Evolutionary conservation across 2,329 filamentous ascomycete genomes (phyloP).

Genomic region (Calonectria pteridis): DNA sequence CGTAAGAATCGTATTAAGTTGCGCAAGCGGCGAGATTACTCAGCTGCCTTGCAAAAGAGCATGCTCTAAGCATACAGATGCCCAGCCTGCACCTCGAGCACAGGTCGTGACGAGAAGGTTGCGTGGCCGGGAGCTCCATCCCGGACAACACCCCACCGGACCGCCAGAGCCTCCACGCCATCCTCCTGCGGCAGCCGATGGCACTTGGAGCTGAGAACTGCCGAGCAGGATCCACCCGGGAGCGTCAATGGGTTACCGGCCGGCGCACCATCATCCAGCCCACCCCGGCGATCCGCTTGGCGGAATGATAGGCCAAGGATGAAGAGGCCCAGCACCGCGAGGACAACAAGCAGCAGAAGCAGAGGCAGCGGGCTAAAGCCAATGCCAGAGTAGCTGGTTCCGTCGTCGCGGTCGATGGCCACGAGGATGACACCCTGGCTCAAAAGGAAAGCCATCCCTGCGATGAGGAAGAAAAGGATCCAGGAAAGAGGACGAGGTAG

Average conservation of each 20-base stretch:
- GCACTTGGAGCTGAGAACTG: slow-evolving; percentile 64
- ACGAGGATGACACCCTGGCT: slow-evolving; percentile 58
- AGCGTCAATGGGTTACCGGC: slow-evolving; percentile 63
- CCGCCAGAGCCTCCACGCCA: slow-evolving; percentile 51
- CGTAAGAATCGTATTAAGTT: not conserved
- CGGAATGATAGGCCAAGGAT: slow-evolving; percentile 56
- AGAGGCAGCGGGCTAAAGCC: slow-evolving; percentile 59
- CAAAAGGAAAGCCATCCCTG: slow-evolving; percentile 59
- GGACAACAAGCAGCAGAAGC: slow-evolving; percentile 55
- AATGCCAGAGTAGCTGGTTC: slow-evolving; percentile 46
- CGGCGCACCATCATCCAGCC: slow-evolving; percentile 49
- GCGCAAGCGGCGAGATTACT: not conserved
- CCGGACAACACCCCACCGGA: slow-evolving; percentile 62
- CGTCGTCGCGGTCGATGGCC: slow-evolving; percentile 44
- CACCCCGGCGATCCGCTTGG: slow-evolving; percentile 52
- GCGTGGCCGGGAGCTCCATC: slow-evolving; percentile 58
- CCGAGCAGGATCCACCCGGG: slow-evolving; percentile 62
- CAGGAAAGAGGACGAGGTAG: slow-evolving; percentile 61
- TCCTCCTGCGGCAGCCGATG: slow-evolving; percentile 52
- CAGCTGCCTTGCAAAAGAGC: not conserved
- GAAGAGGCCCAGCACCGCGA: slow-evolving; percentile 50
- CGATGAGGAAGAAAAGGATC: slow-evolving; percentile 58
- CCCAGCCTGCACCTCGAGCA: slow-evolving; percentile 43
- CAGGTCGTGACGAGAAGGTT: slow-evolving; percentile 55
- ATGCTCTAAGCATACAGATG: slow-evolving; percentile 43